Base-by-base conservation (phyloP, 1,139 yeast genomes). In the Geotrichum reessii region DNA sequence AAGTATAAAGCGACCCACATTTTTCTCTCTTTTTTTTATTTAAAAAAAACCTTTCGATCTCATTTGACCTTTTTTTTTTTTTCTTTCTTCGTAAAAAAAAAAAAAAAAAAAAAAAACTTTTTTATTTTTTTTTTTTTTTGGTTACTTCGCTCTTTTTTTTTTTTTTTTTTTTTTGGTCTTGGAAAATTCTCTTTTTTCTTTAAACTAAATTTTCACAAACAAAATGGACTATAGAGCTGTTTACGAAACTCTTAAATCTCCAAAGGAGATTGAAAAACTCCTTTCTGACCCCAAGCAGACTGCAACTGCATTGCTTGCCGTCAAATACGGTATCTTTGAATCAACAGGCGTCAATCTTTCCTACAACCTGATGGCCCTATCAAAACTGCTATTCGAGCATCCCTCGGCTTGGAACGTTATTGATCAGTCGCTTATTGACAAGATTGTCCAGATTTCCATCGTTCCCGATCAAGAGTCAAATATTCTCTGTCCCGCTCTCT, bases 281-380 rank as follows among this genome's bases (percentile, higher is more conserved):
- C 61, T 69, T 12, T 56, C 67, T 12, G 71, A 69, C 56, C 65
- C 69, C 7, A 66, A 68, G 50, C 63, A 62, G 48, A 66, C 69
- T 6, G 72, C 71, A 5, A 63, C 67, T 19, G 70, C 71, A 14
- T 62, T 69, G 37, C 61, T 68, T 48, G 64, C 68, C 25, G 62
- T 69, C 55, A 69, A 69, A 51, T 69, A 68, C 61, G 71, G 67
- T 22, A 68, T 69, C 50, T 63, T 65, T 31, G 70, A 69, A 52
- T 64, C 65, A 17, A 53, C 63, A 9, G 70, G 65, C 42, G 56
- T 62, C 17, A 61, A 64, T 37, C 53, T 68, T 42, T 62, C 67
- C 19, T 65, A 66, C 55, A 63, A 66, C 40, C 62, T 69, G 44
- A 65, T 64, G 63, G 63, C 69, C n/a, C 62, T 67, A n/a, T 58